Conservation (phyloP, 2,329 filamentous ascomycete genomes). For the Hyphodiscus sp. region DNA sequence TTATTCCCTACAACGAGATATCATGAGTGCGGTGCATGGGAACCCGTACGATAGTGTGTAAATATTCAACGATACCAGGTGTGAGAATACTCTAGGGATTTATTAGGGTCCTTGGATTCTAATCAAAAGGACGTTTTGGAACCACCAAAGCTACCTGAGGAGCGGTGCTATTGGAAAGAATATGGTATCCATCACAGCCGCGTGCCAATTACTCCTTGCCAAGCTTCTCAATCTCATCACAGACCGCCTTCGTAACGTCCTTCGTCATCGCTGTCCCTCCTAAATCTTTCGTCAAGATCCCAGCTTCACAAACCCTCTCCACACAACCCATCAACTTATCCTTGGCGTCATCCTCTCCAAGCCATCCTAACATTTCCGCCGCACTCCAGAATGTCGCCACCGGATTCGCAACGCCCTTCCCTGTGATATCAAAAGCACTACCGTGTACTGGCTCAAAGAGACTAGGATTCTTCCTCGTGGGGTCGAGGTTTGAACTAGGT, state of each 20-base stretch:
- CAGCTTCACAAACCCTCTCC: conserved; percentile 44
- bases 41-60: no score
- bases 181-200: not conserved
- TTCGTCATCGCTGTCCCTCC: conserved; percentile 34
- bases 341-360: conserved; percentile 46
- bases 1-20: no score
- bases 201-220: not conserved
- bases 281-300: conserved; percentile 45
- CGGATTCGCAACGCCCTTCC: conserved; percentile 49
- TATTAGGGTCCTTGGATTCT: no score
- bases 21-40: no score
- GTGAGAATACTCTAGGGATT: no score
- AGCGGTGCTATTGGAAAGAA: no score
- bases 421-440: conserved; percentile 49
- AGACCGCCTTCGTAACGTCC: conserved; percentile 16
- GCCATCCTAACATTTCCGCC: conserved; percentile 50
- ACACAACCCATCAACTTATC: conserved; percentile 43
- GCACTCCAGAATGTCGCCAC: conserved; percentile 53
- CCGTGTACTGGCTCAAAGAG: conserved; percentile 56
- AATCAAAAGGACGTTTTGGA: no score
- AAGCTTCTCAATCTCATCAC: conserved; percentile 14
- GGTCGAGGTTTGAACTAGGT: conserved; percentile 61
- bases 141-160: no score
- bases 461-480: conserved; percentile 43
- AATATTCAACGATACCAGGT: no score